Base-by-base conservation (phyloP, 1,139 yeast species). In the Debaryomycetaceae sp. region DNA sequence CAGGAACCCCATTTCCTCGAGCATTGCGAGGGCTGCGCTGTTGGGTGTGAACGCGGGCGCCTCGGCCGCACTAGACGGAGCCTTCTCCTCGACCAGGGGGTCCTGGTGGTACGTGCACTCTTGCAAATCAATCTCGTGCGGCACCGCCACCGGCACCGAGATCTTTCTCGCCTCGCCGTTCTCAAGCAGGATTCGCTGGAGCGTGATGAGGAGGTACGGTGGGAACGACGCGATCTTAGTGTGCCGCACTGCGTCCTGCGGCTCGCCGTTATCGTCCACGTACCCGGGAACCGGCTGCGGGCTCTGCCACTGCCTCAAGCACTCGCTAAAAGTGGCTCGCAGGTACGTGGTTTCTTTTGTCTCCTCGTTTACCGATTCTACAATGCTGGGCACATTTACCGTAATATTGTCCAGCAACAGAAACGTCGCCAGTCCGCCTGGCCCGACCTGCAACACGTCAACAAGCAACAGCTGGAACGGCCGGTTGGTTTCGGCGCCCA, bases 91-190 rank as follows among this genome's bases (percentile, higher is more conserved):
- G 5, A 32, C 27, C 2, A 50, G 53, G 34, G 77, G 87, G 2
- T 48, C 69, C 16, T 67, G 44, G 34, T 55, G 25, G 25, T 48
- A 55, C 6, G 24, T 7, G 7, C 7, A n/a, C 1, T 37, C 30
- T 0, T 45, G 25, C 12, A 73, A 37, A 32, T 62, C 59, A 13
- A 60, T 27, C 2, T 51, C 47, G 8, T 68, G 72, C 2, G 86
- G 78, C 2, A 79, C 59, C 2, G 58, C 54, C 10, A 83, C 63
- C 3, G 93, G 92, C 5, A 78, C 82, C 37, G 77, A 80, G 1
- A 82, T 64, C 50, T 90, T 90, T 0, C 73, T 63, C 0, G 98
- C 97, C 2, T 77, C 81, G 97, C 97, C 90, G 47, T 86, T 83
- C 30, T 79, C 79, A 30, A 90, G 58, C 36, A 78, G 74, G 34